phyloP scores from a whole-genome alignment of 352 stramenopile genomes.

The Globisporangium viniferum region DNA sequence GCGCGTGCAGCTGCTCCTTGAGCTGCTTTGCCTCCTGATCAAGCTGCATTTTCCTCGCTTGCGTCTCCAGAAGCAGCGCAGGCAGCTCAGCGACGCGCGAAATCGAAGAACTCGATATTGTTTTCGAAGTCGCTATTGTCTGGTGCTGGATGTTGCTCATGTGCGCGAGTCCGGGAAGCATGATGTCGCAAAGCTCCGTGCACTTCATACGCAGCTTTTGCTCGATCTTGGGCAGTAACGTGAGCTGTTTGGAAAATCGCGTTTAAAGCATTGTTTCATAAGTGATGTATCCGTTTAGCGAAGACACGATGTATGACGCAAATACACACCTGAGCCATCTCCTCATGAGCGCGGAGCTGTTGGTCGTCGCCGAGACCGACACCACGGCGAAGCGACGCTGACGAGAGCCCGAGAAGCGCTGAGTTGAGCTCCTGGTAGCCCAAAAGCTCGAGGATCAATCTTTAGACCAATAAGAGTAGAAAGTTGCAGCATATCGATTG shows the following conservation, averaged over 20 bases:
- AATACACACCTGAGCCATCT: conserved; percentile 26
- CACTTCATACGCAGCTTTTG: conserved; percentile 27
- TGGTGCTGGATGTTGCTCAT: not conserved
- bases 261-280: not conserved
- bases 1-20: conserved; percentile 11
- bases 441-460: too few relatives aligned
- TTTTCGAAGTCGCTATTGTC: not conserved
- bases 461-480: not conserved
- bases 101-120: conserved; percentile 1
- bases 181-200: conserved; percentile 29
- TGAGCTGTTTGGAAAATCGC: conserved; percentile 15
- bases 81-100: conserved; percentile 31
- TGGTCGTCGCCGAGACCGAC: conserved; percentile 22
- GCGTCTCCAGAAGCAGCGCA: conserved; percentile 29
- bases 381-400: conserved; percentile 15
- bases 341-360: conserved; percentile 12
- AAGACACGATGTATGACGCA: not conserved
- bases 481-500: not conserved
- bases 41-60: conserved; percentile 21
- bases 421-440: not conserved
- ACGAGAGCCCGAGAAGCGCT: conserved; percentile 25
- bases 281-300: not conserved
- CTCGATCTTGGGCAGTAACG: conserved; percentile 29
- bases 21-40: conserved; percentile 10
- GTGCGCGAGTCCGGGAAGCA: conserved; percentile 25